A percentile compares a stretch with the other conserved stretches of the same genome.
phyloP scores from a whole-genome alignment of 208 protist species.

The Acanthamoeba royreba region DNA sequence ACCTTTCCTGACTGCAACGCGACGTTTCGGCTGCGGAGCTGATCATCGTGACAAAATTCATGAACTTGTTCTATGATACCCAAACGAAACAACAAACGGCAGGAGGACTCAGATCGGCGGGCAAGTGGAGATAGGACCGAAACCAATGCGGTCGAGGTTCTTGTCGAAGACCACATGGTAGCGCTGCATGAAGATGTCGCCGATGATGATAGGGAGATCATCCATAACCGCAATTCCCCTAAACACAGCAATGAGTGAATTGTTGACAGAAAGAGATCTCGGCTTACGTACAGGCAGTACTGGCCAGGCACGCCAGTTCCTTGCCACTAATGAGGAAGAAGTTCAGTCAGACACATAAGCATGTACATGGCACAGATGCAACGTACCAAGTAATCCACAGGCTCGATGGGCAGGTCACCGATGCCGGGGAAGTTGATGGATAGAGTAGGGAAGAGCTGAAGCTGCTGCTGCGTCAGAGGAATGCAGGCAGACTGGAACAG shows the following conservation, averaged over 20 bases:
- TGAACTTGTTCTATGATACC: too few relatives aligned
- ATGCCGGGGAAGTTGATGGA: slow-evolving; percentile 4
- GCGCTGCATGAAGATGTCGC: slow-evolving; percentile 9
- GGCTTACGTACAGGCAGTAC: not conserved
- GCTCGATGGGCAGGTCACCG: not conserved
- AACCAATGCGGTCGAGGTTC: not conserved
- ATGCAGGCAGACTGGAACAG: not conserved
- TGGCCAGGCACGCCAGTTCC: not conserved
- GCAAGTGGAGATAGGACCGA: not conserved
- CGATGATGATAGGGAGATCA: not conserved
- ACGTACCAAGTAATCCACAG: not conserved
- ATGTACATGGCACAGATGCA: not conserved
- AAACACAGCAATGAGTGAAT: not conserved
- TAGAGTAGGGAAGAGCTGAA: not conserved
- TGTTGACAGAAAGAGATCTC: not conserved
- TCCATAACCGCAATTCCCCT: not conserved
- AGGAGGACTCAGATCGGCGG: not conserved
- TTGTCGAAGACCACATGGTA: not conserved
- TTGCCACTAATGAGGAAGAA: not conserved
- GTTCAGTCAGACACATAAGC: not conserved
- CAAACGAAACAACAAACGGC: not conserved
- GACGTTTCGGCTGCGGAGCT: too few relatives aligned
- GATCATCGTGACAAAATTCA: too few relatives aligned
- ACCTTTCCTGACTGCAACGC: too few relatives aligned
- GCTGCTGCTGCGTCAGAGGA: not conserved